A percentile compares a stretch with the other conserved stretches of the same genome.
Evolutionary conservation across 768 basidiomycete species (phyloP).

Genomic region (Dioszegia hungarica): DNA sequence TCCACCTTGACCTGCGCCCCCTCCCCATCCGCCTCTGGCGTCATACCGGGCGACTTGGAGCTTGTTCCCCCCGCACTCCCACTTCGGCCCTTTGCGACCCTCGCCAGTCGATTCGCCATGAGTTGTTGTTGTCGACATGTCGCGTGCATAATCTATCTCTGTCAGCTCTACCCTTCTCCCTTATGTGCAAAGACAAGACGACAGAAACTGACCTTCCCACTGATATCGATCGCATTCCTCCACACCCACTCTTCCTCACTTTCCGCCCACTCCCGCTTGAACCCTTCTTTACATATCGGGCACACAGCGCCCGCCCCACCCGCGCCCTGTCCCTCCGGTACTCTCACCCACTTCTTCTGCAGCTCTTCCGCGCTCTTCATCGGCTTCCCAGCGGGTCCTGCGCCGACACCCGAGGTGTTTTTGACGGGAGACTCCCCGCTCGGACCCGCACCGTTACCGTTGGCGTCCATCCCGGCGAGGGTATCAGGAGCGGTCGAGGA

Average conservation of each 20-base stretch:
- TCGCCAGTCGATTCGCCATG: constrained; percentile 11
- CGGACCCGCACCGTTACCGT: too few relatives aligned
- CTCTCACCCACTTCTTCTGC: constrained; percentile 66
- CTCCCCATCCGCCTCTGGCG: background rate
- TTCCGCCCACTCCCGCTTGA: constrained; percentile 87
- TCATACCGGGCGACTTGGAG: constrained; percentile 10
- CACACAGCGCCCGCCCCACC: constrained; percentile 74
- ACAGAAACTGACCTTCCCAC: constrained; percentile 61
- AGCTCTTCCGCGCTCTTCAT: constrained; percentile 59
- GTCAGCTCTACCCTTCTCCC: background rate
- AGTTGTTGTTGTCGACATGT: constrained; percentile 78
- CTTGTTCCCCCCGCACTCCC: constrained; percentile 9
- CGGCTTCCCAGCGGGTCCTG: constrained; percentile 22
- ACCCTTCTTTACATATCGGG: constrained; percentile 90
- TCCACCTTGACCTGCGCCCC: constrained; percentile 9
- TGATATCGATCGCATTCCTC: constrained; percentile 80
- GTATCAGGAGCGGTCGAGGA: constrained; percentile 23
- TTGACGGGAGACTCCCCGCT: too few relatives aligned
- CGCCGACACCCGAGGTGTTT: constrained; percentile 59
- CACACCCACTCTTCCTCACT: constrained; percentile 99
- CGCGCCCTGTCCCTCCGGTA: constrained; percentile 68
- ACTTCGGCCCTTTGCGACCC: constrained; percentile 8
- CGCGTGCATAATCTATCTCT: constrained; percentile 61
- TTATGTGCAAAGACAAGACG: background rate
- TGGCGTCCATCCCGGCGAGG: too few relatives aligned